Conservation (phyloP, 208 protist species). For the Lotmaria passim region DNA sequence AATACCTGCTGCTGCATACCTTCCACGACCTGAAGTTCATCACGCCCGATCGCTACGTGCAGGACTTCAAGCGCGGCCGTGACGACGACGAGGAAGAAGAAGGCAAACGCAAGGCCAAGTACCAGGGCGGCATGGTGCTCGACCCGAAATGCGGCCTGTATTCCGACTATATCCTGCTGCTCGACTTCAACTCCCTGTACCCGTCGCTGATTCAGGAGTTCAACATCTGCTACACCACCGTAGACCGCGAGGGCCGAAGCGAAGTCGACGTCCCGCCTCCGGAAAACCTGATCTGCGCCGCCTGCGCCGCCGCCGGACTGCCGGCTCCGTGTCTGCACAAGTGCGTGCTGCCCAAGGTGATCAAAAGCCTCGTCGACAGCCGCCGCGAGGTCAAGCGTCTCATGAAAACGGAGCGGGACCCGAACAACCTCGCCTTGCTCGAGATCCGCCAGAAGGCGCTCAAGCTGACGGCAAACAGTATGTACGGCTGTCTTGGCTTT, state of each 20-base stretch:
- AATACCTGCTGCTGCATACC: slow-evolving; percentile 98
- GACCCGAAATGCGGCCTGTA: slow-evolving; percentile 99
- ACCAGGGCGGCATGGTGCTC: slow-evolving; percentile 95
- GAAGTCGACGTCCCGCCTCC: slow-evolving; percentile 67
- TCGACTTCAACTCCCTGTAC: slow-evolving; percentile 99
- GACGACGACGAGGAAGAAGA: slow-evolving; percentile 72
- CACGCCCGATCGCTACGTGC: slow-evolving; percentile 93
- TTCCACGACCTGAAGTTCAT: slow-evolving; percentile 96
- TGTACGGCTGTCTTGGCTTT: slow-evolving; percentile 99
- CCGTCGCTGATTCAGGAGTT: slow-evolving; percentile 99
- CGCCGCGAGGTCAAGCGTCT: slow-evolving; percentile 95
- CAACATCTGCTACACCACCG: slow-evolving; percentile 99
- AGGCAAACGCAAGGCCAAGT: slow-evolving; percentile 88
- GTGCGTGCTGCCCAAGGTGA: slow-evolving; percentile 94
- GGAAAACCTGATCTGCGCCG: slow-evolving; percentile 77
- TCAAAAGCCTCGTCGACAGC: slow-evolving; percentile 94
- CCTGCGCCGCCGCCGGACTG: slow-evolving; percentile 61
- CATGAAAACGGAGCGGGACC: slow-evolving; percentile 92
- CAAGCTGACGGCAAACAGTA: slow-evolving; percentile 99
- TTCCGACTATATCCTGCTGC: slow-evolving; percentile 98
- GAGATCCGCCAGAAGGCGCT: slow-evolving; percentile 98
- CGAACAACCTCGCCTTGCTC: slow-evolving; percentile 80
- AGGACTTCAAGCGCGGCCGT: slow-evolving; percentile 65
- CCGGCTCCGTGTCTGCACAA: slow-evolving; percentile 85
- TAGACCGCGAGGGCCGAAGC: slow-evolving; percentile 59